phyloP scores from a whole-genome alignment of 352 stramenopile species.

The Globisporangium takayamanum region DNA sequence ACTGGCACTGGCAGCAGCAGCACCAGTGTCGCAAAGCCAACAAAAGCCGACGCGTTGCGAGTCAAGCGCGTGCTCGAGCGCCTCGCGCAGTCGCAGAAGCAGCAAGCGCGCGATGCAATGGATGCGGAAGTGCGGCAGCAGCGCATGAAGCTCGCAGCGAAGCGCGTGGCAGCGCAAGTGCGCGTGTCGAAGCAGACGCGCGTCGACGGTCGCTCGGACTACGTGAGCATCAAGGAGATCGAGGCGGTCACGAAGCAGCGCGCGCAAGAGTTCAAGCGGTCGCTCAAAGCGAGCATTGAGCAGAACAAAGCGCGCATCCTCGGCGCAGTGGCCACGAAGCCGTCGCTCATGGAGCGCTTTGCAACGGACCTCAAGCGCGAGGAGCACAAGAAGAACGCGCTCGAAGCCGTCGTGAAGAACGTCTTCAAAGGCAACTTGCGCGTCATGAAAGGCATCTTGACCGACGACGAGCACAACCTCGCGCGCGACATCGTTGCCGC shows the following conservation, averaged over 20 bases:
- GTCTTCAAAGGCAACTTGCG: constrained; percentile 61
- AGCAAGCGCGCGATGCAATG: constrained; percentile 23
- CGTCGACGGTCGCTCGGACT: constrained; percentile 25
- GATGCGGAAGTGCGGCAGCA: constrained; percentile 24
- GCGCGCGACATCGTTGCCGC: constrained; percentile 41
- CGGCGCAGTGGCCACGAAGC: constrained; percentile 33
- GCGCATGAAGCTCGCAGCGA: constrained; percentile 37
- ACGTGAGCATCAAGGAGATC: constrained; percentile 36
- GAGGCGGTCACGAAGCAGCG: constrained; percentile 42
- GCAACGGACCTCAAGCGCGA: constrained; percentile 61
- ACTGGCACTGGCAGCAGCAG: neutral
- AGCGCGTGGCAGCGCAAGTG: constrained; percentile 51
- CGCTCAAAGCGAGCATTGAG: constrained; percentile 53
- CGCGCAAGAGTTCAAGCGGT: constrained; percentile 44
- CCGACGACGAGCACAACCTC: constrained; percentile 60
- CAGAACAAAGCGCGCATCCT: constrained; percentile 61
- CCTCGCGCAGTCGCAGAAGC: constrained; percentile 28
- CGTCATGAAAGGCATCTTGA: constrained; percentile 57
- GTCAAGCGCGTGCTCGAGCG: constrained; percentile 39
- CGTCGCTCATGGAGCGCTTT: constrained; percentile 75
- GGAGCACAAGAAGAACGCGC: constrained; percentile 55
- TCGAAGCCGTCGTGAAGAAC: constrained; percentile 65
- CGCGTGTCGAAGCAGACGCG: constrained; percentile 39
- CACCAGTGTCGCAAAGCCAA: constrained; percentile 15
- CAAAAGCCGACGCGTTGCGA: constrained; percentile 51